Evolutionary conservation across 202 grass and related monocot genomes (phyloP).

Genomic region (Musa balbisiana): DNA sequence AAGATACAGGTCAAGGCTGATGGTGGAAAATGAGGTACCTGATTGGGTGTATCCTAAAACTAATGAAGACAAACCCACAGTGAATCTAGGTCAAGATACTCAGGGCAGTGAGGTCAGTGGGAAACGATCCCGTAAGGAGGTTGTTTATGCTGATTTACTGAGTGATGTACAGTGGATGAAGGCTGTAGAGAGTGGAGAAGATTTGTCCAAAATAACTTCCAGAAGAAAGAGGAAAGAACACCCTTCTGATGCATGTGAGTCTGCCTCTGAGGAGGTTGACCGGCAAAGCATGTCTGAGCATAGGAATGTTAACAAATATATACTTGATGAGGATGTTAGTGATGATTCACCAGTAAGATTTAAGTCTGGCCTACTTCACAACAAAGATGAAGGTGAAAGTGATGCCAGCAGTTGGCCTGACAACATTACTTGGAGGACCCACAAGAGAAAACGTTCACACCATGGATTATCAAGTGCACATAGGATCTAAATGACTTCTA

Average conservation of each 20-base stretch:
- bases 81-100: conserved; percentile 27
- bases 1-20: conserved; percentile 78
- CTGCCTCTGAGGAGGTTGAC: conserved; percentile 13
- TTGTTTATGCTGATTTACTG: conserved; percentile 78
- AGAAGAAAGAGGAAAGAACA: conserved; percentile 47
- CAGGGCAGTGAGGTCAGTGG: conserved; percentile 35
- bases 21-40: conserved; percentile 85
- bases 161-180: conserved; percentile 87
- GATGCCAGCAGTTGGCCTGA: conserved; percentile 44
- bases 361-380: conserved; percentile 35
- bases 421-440: conserved; percentile 62
- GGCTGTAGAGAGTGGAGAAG: conserved; percentile 59
- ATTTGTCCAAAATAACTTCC: conserved; percentile 51
- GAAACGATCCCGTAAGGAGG: conserved; percentile 81
- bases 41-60: conserved; percentile 69
- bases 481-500: neutral
- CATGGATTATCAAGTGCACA: conserved; percentile 22
- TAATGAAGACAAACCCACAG: conserved; percentile 34
- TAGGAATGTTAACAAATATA: conserved; percentile 30
- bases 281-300: conserved; percentile 13
- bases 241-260: conserved; percentile 35
- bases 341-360: conserved; percentile 38
- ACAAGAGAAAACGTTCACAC: conserved; percentile 74
- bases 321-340: conserved; percentile 32
- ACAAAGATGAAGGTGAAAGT: conserved; percentile 66